Percentiles rank a stretch among this genome's conserved stretches.
These are phyloP conservation scores for Trametes pubescens DNA, from an alignment of 1,284 basidiomycete species.

Conservation along the genomic window DNA sequence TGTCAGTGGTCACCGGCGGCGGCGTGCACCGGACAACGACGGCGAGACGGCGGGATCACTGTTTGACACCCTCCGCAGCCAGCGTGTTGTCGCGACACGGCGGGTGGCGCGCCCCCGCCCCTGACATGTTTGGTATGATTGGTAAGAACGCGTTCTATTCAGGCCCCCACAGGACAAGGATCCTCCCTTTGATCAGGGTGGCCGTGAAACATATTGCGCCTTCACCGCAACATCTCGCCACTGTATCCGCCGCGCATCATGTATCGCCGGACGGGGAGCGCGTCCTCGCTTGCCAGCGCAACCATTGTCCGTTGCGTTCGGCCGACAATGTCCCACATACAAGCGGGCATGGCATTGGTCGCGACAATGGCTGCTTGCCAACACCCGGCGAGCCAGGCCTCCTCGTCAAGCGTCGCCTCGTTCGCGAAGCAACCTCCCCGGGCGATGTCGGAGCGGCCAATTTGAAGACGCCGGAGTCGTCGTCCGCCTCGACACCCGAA, in stretches of 20 bases:
- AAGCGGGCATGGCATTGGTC: background rate
- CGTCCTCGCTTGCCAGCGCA: no score
- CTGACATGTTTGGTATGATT: constrained; percentile 1
- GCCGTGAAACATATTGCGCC: background rate
- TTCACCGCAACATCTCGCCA: background rate
- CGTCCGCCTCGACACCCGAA: background rate
- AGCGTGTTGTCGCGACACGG: background rate
- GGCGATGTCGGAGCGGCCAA: constrained; percentile 4
- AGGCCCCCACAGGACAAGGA: background rate
- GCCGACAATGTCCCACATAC: no score
- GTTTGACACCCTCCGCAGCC: constrained; percentile 8
- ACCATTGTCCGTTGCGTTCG: background rate
- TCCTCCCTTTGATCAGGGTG: background rate
- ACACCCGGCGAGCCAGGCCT: background rate
- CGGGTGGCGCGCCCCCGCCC: constrained; percentile 7
- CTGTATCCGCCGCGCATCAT: background rate
- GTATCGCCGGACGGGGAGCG: background rate
- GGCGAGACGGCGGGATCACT: background rate
- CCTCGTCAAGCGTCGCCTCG: background rate
- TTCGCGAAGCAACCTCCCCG: no score
- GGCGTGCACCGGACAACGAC: constrained; percentile 7
- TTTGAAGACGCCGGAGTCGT: constrained; percentile 7
- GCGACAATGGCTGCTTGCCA: background rate
- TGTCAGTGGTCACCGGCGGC: background rate
- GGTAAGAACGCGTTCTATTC: background rate